Evolutionary conservation across 352 stramenopile species (phyloP), one percentile per base, ranked within the genome.

Genomic region (Plasmopara viticola): DNA sequence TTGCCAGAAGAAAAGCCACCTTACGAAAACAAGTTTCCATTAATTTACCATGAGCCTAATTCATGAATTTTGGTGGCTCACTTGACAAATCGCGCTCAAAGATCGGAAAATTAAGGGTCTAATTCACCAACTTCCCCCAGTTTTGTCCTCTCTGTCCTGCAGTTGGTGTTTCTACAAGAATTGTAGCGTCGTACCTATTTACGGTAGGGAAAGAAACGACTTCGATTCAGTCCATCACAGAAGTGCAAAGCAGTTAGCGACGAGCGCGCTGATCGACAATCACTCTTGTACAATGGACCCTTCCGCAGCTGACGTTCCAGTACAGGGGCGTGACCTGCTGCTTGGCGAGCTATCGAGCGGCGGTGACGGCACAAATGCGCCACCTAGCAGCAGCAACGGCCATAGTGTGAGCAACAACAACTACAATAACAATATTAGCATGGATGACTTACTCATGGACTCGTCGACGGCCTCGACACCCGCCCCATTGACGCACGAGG

Each of bases 401-500:
- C 14, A 14, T 28, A 48, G 8, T 15, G 44, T 25, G 18, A 55
- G 38, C 34, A 48, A 44, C 42, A 39, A 40, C 43, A 54, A 14
- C 13, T 41, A 41, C 14, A 18, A 17, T 13, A 41, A 41, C 14
- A 41, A 41, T 17, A 41, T n/a, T 13, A n/a, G 58, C 29, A 50
- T 70, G 42, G 66, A 84, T 44, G 70, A 78, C 29, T 59, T 75
- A 17, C 54, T 78, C 15, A 33, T 60, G 33, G 70, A 76, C 57
- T 68, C 63, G 15, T 55, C 66, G 5, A 51, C 71, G 30, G 49
- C 72, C 5, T 77, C 55, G 10, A 70, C 73, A 15, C 52, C 64
- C 38, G 60, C 78, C 8, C 64, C 49, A 17, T 60, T 80, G 17
- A 61, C 69, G 8, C 84, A 94, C 50, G 73, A 91, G 44, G 82